These are phyloP conservation scores for Mangifera indica DNA, from an alignment of 345 rosid genomes.

Conservation along the genomic window DNA sequence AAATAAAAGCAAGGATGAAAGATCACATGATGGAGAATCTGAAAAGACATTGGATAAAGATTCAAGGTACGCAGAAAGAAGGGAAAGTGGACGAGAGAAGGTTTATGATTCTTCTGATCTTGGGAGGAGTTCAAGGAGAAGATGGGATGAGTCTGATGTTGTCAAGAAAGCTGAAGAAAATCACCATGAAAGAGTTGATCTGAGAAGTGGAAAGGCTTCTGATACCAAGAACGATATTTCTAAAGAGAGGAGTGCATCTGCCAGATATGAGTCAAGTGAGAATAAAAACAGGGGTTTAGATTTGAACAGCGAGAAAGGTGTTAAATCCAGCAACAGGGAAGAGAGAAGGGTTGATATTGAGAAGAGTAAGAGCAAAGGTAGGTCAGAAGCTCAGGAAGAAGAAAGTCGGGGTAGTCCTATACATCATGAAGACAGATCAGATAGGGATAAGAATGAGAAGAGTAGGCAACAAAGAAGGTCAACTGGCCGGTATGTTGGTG, in stretches of 20 bases:
- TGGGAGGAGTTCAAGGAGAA: constrained; percentile 67
- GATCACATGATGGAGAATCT: constrained; percentile 46
- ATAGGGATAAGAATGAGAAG: constrained; percentile 55
- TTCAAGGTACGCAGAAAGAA: constrained; percentile 58
- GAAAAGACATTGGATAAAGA: constrained; percentile 62
- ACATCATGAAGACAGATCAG: constrained; percentile 46
- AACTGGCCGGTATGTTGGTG: constrained; percentile 49
- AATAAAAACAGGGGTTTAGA: constrained; percentile 49
- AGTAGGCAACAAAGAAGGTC: constrained; percentile 56
- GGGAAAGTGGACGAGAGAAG: constrained; percentile 68
- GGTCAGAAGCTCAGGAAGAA: constrained; percentile 57
- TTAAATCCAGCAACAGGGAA: constrained; percentile 59
- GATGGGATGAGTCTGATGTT: constrained; percentile 77
- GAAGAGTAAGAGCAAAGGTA: constrained; percentile 52
- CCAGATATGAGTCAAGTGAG: constrained; percentile 57
- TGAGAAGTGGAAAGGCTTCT: constrained; percentile 57
- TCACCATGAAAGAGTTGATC: constrained; percentile 48
- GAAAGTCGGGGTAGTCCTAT: constrained; percentile 64
- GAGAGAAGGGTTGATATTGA: constrained; percentile 57
- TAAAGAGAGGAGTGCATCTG: constrained; percentile 47
- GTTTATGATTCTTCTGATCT: constrained; percentile 63
- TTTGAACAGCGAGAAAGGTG: constrained; percentile 51
- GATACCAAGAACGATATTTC: constrained; percentile 55
- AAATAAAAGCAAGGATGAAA: constrained; percentile 75
- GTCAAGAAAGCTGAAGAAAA: constrained; percentile 53